Base-by-base conservation (phyloP, 2,329 filamentous ascomycete genomes). In the Ceratocystis lukuohia region DNA sequence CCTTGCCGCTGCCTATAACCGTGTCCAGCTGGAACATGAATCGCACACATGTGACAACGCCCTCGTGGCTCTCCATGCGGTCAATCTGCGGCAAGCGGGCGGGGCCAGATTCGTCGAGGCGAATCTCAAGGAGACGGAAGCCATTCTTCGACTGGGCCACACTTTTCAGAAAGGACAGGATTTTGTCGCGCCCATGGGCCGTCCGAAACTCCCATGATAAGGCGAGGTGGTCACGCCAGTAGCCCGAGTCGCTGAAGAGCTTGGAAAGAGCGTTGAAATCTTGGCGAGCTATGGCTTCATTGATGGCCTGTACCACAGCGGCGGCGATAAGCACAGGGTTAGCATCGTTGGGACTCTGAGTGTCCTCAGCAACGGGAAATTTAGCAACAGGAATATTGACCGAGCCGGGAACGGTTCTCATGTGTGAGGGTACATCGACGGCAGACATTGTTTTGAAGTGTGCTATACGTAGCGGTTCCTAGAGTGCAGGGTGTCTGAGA, bases 141-240 rank as follows among this genome's bases (percentile, higher is more conserved):
- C 75, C 76, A 44, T 78, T 73, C 8, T 68, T 73, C 0, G 74
- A 75, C 5, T 69, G 66, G 0, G 74, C 68, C 12, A 71, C 73
- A 57, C 59, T 66, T 46, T 72, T 67, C 0, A 83, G 70, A 63
- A 80, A 80, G 0, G 71, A 68, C 0, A 69, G 69, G 46, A 84
- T 77, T 30, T 74, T 73, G 0, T 71, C 69, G 0, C 75, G 73
- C 0, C 78, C 77, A n/a, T 80, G 76, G 0, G 82, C 71, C 1
- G 80, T 83, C 66, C 77, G 80, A 59, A 83, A 79, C 50, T 80
- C 78, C 83, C 82, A 86, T 0, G 81, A 78, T 0, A 85, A 71
- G 22, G 78, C 79, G 0, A 86, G 74, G 56, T 84, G 81, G 70
- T 86, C 83, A 7, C 83, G 78, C 83, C 82, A 85, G 72, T 78